phyloP scores from a whole-genome alignment of 768 basidiomycete species.

The Pisolithus microcarpus region DNA sequence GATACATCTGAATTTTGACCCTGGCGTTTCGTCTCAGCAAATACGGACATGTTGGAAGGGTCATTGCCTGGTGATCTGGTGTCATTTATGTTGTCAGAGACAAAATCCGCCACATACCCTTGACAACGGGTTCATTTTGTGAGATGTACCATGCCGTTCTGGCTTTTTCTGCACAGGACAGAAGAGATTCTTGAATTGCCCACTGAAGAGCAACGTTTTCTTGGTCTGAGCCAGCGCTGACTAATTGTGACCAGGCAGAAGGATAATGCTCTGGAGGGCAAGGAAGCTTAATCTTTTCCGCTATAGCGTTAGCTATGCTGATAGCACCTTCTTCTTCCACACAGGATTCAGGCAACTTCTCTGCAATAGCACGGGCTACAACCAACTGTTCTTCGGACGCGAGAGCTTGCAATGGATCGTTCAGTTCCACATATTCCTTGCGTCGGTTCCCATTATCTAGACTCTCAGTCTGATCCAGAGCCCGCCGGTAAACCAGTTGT shows the following conservation, averaged over 20 bases:
- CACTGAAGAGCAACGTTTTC: slow-evolving; percentile 20
- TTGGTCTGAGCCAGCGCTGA: slow-evolving; percentile 1
- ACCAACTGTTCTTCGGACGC: slow-evolving; percentile 34
- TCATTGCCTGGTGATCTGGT: slow-evolving; percentile 3
- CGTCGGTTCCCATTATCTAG: not conserved
- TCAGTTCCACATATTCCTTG: slow-evolving; percentile 2
- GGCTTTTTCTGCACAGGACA: slow-evolving; percentile 9
- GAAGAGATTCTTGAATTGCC: slow-evolving; percentile 25
- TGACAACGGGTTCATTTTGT: not conserved
- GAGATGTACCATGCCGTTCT: not conserved
- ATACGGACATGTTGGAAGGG: not conserved
- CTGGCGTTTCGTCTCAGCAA: not conserved
- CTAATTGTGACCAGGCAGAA: slow-evolving; percentile 6
- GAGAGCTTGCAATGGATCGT: slow-evolving; percentile 12
- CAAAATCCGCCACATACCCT: slow-evolving; percentile 7
- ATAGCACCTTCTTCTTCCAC: slow-evolving; percentile 1
- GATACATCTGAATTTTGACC: not conserved
- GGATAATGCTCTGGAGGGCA: slow-evolving; percentile 3
- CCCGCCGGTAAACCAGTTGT: slow-evolving; percentile 35
- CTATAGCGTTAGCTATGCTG: slow-evolving; percentile 4
- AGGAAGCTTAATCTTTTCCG: slow-evolving; percentile 4
- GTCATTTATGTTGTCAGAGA: not conserved
- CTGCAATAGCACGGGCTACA: slow-evolving; percentile 39
- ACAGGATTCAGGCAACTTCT: slow-evolving; percentile 32
- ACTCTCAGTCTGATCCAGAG: slow-evolving; percentile 1